Conservation (phyloP, 2,329 filamentous ascomycete species). For the Septoria linicola region DNA sequence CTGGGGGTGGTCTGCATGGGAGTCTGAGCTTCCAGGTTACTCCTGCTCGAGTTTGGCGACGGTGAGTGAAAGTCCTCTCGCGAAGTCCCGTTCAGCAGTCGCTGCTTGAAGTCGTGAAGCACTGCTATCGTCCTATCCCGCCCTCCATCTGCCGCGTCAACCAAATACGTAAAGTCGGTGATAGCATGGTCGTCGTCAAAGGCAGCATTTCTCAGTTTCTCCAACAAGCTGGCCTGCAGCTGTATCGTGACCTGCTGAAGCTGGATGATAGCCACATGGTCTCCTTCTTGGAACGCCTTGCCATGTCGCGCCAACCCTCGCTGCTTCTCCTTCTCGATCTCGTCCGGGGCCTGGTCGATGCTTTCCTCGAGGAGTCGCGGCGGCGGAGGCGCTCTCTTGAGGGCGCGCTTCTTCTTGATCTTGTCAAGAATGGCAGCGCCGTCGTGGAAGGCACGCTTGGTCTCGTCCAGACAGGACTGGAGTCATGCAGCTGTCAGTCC, state of each 20-base stretch:
- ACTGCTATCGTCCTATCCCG: slow-evolving; percentile 34
- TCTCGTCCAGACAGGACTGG: slow-evolving; percentile 33
- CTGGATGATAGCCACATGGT: slow-evolving; percentile 34
- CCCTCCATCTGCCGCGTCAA: slow-evolving; percentile 35
- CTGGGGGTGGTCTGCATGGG: slow-evolving; percentile 7
- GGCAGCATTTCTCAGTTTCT: slow-evolving; percentile 34
- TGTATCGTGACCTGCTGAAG: slow-evolving; percentile 37
- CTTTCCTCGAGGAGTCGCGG: slow-evolving; percentile 35
- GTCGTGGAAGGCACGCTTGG: slow-evolving; percentile 32
- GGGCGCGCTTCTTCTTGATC: slow-evolving; percentile 36
- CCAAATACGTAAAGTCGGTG: slow-evolving; percentile 33
- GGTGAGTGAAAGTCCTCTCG: slow-evolving; percentile 8
- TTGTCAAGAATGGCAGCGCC: slow-evolving; percentile 35
- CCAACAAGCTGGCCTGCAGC: slow-evolving; percentile 33
- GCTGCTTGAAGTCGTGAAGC: slow-evolving; percentile 34
- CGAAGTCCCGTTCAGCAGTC: slow-evolving; percentile 23
- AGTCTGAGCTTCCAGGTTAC: slow-evolving; percentile 14
- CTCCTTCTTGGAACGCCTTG: slow-evolving; percentile 35
- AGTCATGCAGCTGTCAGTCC: slow-evolving; percentile 11
- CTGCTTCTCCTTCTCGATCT: slow-evolving; percentile 37
- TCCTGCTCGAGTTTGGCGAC: slow-evolving; percentile 22
- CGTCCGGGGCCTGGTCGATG: slow-evolving; percentile 34
- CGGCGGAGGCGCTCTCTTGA: slow-evolving; percentile 34
- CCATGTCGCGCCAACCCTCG: slow-evolving; percentile 35
- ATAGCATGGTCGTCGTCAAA: slow-evolving; percentile 32